Base-by-base conservation (phyloP, 176 grass and related monocot species). In the Tillandsia fasciculata region DNA sequence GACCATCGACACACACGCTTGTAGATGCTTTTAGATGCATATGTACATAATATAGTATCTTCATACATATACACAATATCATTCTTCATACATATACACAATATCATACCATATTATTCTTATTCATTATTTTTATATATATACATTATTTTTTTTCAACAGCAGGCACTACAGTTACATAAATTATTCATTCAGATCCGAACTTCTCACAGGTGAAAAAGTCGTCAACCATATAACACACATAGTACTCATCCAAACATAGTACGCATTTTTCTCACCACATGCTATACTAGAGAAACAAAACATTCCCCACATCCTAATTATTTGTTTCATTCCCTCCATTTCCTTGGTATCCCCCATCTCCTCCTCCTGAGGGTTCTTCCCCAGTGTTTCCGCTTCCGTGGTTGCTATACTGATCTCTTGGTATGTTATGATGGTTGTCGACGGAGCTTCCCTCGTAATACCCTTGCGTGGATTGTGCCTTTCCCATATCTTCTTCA, bases 371-470 rank as follows among this genome's bases (percentile, higher is more conserved):
- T 49, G 64, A n/a, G 26, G 64, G 64, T 13, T 67, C 14, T 28
- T 67, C 29, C 11, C 69, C 52, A 17, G 68, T 71, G 52, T 49
- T 50, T 52, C 54, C 53, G 17, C 77, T 69, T 2, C 14, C 64
- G 51, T 57, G 78, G 63, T 12, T 74, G 49, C 47, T 73, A 65
- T 74, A 80, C 52, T 80, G 78, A 2, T 80, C 70, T 69, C 78
- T 80, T 20, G 78, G 78, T 68, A 80, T 80, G 29, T 20, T 68
- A 75, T 81, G 79, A 68, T 81, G 79, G 64, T 81, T 81, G 48
- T 81, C 72, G 52, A 81, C 49, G 4, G 72, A 13, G 17, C 42
- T 75, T 2, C 79, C 79, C 15, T 65, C 71, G 12, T 59, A 70
- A 26, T 65, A 68, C 15, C 64, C 58, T 12, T 53, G 2, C 70